Conservation (phyloP, 495 filamentous ascomycete genomes). For the Lasiosphaeria miniovina region DNA sequence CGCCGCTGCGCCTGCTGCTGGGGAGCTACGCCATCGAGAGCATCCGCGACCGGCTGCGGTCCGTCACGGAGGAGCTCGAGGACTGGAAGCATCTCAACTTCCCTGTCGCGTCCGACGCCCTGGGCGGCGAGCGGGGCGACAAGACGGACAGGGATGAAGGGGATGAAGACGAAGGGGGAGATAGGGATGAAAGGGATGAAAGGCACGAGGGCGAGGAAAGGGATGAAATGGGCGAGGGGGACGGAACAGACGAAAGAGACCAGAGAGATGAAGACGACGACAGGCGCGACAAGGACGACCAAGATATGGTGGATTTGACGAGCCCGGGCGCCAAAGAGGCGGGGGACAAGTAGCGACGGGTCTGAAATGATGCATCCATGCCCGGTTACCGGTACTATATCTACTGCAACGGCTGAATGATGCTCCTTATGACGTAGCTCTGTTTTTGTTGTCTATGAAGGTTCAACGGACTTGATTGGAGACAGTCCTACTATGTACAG, state of each 20-base stretch:
- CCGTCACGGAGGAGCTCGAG: slow-evolving; percentile 91
- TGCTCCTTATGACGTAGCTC: too few relatives aligned
- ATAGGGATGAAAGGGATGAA: slow-evolving; percentile 26
- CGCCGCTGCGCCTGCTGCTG: slow-evolving; percentile 77
- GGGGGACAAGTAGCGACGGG: neutral
- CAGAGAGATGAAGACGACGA: slow-evolving; percentile 25
- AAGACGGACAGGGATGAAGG: slow-evolving; percentile 17
- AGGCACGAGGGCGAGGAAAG: slow-evolving; percentile 27
- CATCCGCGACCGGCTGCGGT: slow-evolving; percentile 81
- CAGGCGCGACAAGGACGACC: slow-evolving; percentile 14
- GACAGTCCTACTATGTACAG: too few relatives aligned
- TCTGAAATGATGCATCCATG: too few relatives aligned
- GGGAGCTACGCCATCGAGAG: slow-evolving; percentile 95
- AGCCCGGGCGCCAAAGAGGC: slow-evolving; percentile 13
- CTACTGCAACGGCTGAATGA: too few relatives aligned
- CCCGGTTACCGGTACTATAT: too few relatives aligned
- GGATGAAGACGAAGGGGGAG: slow-evolving; percentile 27
- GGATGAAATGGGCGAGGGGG: slow-evolving; percentile 25
- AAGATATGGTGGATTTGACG: slow-evolving; percentile 16
- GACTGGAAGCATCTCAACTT: slow-evolving; percentile 83
- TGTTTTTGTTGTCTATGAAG: too few relatives aligned
- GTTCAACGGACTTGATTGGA: too few relatives aligned
- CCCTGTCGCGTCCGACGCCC: slow-evolving; percentile 38
- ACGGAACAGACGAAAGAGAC: slow-evolving; percentile 17
- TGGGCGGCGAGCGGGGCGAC: slow-evolving; percentile 22